These are phyloP conservation scores for Phaeosphaeriaceae sp. DNA, from an alignment of 2,329 filamentous ascomycete species.

Conservation along the genomic window DNA sequence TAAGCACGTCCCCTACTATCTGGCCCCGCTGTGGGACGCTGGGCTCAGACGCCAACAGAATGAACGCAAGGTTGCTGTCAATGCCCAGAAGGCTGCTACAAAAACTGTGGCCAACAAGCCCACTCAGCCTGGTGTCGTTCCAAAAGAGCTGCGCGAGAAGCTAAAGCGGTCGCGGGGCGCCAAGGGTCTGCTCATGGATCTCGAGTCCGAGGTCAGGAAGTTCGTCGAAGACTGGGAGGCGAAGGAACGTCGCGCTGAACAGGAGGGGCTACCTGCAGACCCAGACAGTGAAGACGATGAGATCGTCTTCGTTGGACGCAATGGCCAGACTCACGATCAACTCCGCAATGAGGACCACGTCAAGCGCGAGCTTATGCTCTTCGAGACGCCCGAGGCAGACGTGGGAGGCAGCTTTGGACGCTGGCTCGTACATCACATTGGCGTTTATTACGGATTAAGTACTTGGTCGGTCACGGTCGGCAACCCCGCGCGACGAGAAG, in stretches of 20 bases:
- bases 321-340: conserved; percentile 68
- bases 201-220: conserved; percentile 82
- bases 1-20: conserved; percentile 82
- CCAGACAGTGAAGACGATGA: conserved; percentile 76
- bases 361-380: conserved; percentile 73
- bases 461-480: conserved; percentile 81
- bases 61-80: conserved; percentile 46
- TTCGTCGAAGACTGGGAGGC: conserved; percentile 73
- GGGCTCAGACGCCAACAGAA: conserved; percentile 55
- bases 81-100: conserved; percentile 42
- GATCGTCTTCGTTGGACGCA: conserved; percentile 85
- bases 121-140: conserved; percentile 63
- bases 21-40: conserved; percentile 61
- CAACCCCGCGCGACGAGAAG: conserved; percentile 74
- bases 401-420: conserved; percentile 82
- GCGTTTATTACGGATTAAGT: conserved; percentile 86
- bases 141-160: conserved; percentile 79
- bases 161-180: conserved; percentile 82
- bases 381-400: conserved; percentile 79
- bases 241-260: conserved; percentile 57
- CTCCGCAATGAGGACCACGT: conserved; percentile 59
- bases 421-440: conserved; percentile 92
- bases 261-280: conserved; percentile 53
- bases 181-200: conserved; percentile 77
- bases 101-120: conserved; percentile 50